A percentile compares a stretch with the other conserved stretches of the same genome.
Conservation (phyloP, 176 grass and related monocot species). For the Eragrostis nindensis region DNA sequence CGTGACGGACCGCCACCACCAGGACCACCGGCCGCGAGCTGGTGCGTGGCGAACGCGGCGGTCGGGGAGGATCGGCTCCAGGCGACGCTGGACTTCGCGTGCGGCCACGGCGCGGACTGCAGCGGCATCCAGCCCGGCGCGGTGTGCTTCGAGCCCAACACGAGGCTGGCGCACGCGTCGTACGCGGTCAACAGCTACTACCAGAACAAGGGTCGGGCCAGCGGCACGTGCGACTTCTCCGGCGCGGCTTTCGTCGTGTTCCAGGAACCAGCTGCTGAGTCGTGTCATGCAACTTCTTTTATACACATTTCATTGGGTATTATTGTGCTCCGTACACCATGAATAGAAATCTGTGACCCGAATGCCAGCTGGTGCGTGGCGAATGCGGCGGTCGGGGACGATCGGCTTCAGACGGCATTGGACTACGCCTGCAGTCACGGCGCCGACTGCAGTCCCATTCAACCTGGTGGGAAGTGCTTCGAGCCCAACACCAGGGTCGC, state of each 20-base stretch:
- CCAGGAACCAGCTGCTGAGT: not conserved
- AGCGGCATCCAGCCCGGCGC: conserved; percentile 19
- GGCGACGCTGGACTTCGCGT: conserved; percentile 52
- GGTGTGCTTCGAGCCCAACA: conserved; percentile 50
- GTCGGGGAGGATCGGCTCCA: conserved; percentile 24
- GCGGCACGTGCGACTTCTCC: conserved; percentile 39
- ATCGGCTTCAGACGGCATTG: conserved; percentile 46
- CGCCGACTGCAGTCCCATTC: conserved; percentile 57
- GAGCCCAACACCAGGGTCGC: conserved; percentile 51
- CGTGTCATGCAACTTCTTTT: not conserved
- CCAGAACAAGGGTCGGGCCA: conserved; percentile 26
- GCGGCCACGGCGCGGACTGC: conserved; percentile 27
- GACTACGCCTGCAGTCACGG: conserved; percentile 60
- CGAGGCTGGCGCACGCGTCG: conserved; percentile 44
- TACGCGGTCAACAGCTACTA: conserved; percentile 58
- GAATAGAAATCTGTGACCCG: not conserved
- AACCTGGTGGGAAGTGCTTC: conserved; percentile 48
- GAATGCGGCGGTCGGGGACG: conserved; percentile 33
- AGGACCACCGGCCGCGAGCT: conserved; percentile 34
- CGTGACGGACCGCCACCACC: too few species aligned
- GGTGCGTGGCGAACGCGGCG: conserved; percentile 45
- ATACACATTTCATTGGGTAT: too few species aligned
- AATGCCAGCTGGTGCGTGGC: conserved; percentile 63
- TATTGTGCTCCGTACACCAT: not conserved
- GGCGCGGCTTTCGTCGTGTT: conserved; percentile 34